Evolutionary conservation across 1,284 basidiomycete genomes (phyloP).

Genomic region (Sanghuangporus sanghuang): DNA sequence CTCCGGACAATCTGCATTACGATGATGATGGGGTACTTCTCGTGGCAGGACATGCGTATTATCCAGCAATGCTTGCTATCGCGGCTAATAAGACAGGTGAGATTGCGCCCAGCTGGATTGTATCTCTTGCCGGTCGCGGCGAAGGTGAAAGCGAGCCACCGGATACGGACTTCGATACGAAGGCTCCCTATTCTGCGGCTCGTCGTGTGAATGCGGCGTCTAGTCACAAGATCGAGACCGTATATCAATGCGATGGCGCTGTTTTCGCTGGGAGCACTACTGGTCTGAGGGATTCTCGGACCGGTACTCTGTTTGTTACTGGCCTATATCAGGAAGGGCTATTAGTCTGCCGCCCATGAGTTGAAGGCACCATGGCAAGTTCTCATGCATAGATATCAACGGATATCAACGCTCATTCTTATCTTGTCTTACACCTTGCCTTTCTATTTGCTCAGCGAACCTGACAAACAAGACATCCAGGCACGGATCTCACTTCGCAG

Average conservation of each 20-base stretch:
- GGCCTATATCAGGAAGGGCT: slow-evolving; percentile 56
- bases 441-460: neutral
- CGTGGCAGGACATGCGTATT: slow-evolving; percentile 61
- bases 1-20: slow-evolving; percentile 55
- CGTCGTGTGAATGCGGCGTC: slow-evolving; percentile 33
- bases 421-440: neutral
- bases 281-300: slow-evolving; percentile 41
- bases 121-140: slow-evolving; percentile 32
- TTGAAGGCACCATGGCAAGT: neutral
- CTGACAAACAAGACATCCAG: neutral
- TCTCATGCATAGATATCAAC: neutral
- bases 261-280: slow-evolving; percentile 48
- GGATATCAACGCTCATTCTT: neutral
- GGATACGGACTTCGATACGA: slow-evolving; percentile 32
- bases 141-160: slow-evolving; percentile 4
- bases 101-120: slow-evolving; percentile 50
- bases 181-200: slow-evolving; percentile 41
- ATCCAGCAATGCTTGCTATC: slow-evolving; percentile 42
- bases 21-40: slow-evolving; percentile 43
- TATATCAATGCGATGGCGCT: slow-evolving; percentile 50
- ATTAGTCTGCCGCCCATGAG: slow-evolving; percentile 39
- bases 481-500: neutral
- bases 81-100: slow-evolving; percentile 35
- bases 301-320: slow-evolving; percentile 43
- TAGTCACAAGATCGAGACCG: slow-evolving; percentile 42